Base-by-base conservation (phyloP, 2,329 filamentous ascomycete genomes). In the Scleromitrula shiraiana region DNA sequence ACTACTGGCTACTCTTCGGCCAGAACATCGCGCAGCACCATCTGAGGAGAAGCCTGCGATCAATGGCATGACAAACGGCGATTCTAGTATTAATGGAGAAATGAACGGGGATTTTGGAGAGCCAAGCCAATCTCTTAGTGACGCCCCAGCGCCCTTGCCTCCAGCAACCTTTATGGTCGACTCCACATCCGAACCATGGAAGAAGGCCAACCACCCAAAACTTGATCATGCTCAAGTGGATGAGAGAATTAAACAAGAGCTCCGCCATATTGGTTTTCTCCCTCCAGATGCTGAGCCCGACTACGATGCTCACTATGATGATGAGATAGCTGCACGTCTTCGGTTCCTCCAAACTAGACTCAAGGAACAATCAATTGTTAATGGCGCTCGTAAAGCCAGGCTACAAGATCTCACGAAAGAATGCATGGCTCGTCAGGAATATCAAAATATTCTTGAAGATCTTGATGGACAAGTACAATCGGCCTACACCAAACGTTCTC, bases 381-480 rank as follows among this genome's bases (percentile, higher is more conserved):
- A 98, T 65, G 91, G 90, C 32, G 88, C 91, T 5, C 85, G 89
- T 53, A 97, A 97, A 68, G 76, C 88, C 6, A 80, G 90, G 2
- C 74, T 98, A 9, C 81, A 88, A 1, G 90, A 96, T 30, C 76
- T 96, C 23, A 88, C 93, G 7, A 85, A 89, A 59, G 90, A 95
- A 64, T 83, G 88, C 56, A 91, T 98, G 80, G 93, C 93, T 0
- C 83, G 93, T 68, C 93, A 98, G 64, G 93, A 98, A 65, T 98
- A 95, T 71, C 85, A 84, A 65, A 96, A 89, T 48, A 98, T 98
- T 59, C 83, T 94, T 42, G 93, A 98, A 64, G 93, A 98, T 65
- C 81, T 98, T 19, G 93, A 98, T 71, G 82, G 83, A 35, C 93
- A 97, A 64, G 89, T 97, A 35, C 90, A 97, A 63, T 84, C 88